Conservation (phyloP, 1,284 basidiomycete species). For the Coriolopsis trogii region DNA sequence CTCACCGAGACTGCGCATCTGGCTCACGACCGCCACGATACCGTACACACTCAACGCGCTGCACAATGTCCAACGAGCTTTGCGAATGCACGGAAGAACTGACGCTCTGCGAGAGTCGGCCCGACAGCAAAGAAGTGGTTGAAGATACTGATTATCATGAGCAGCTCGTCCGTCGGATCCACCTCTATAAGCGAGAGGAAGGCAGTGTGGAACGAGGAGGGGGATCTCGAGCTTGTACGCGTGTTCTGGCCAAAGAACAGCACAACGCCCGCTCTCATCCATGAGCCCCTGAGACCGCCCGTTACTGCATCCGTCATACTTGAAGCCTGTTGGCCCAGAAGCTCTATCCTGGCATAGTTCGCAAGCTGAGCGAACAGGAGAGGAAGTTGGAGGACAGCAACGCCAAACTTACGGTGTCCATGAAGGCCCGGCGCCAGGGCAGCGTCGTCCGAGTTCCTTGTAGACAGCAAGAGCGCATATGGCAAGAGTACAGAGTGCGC, state of each 20-base stretch:
- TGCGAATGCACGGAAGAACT: slow-evolving; percentile 93
- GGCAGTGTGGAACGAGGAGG: slow-evolving; percentile 94
- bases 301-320: too few species aligned
- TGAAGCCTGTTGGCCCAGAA: too few species aligned
- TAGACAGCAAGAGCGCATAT: too few species aligned
- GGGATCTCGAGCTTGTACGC: slow-evolving; percentile 94
- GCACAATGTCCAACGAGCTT: slow-evolving; percentile 89
- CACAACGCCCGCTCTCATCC: slow-evolving; percentile 93
- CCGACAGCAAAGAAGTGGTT: slow-evolving; percentile 94
- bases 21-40: slow-evolving; percentile 92
- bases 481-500: too few species aligned
- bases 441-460: too few species aligned
- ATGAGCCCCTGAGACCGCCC: too few species aligned
- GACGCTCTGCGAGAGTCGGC: slow-evolving; percentile 91
- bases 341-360: too few species aligned
- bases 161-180: slow-evolving; percentile 97
- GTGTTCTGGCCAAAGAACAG: slow-evolving; percentile 98
- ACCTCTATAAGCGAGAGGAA: slow-evolving; percentile 97
- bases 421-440: too few species aligned
- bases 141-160: slow-evolving; percentile 97
- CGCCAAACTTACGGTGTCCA: too few species aligned
- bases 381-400: too few species aligned
- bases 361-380: too few species aligned
- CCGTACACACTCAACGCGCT: slow-evolving; percentile 90
- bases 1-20: slow-evolving; percentile 89